phyloP scores from a whole-genome alignment of 116 monocot species.

The Dioscorea cayenensis region DNA sequence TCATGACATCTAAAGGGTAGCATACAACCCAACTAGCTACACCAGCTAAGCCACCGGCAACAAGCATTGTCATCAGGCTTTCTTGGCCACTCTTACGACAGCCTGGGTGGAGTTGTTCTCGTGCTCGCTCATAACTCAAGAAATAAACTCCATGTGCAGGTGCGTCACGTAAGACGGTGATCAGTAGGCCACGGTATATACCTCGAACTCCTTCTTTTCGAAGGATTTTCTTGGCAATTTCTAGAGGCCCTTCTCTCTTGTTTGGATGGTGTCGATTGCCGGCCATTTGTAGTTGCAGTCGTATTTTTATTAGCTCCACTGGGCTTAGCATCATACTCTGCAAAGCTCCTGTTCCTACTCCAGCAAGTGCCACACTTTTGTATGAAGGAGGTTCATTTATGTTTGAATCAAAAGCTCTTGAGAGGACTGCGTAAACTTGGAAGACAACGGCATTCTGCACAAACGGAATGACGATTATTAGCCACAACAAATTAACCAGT shows the following conservation, averaged over 20 bases:
- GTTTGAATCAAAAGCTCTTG: constrained; percentile 46
- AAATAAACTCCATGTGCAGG: constrained; percentile 92
- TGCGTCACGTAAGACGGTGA: constrained; percentile 77
- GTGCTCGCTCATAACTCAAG: constrained; percentile 70
- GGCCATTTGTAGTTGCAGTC: constrained; percentile 57
- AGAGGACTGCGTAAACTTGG: constrained; percentile 78
- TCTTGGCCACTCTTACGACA: constrained; percentile 64
- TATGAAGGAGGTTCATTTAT: constrained; percentile 58
- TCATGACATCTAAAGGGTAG: constrained; percentile 87
- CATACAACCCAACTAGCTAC: constrained; percentile 89
- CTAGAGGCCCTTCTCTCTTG: constrained; percentile 39
- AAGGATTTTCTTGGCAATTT: constrained; percentile 50
- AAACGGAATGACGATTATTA: neutral
- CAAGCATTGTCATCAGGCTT: constrained; percentile 66
- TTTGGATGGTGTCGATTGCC: neutral
- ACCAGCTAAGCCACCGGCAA: constrained; percentile 84
- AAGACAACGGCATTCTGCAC: constrained; percentile 94
- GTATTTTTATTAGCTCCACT: constrained; percentile 86
- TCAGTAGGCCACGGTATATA: constrained; percentile 67
- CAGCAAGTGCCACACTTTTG: constrained; percentile 59
- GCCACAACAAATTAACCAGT: neutral
- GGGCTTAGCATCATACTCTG: constrained; percentile 79
- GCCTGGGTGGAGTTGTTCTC: constrained; percentile 74
- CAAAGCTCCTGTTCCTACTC: constrained; percentile 77
- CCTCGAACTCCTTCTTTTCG: constrained; percentile 58